Conservation (phyloP, 805 yeast genomes). For the Yamadazyma phyllophila region DNA sequence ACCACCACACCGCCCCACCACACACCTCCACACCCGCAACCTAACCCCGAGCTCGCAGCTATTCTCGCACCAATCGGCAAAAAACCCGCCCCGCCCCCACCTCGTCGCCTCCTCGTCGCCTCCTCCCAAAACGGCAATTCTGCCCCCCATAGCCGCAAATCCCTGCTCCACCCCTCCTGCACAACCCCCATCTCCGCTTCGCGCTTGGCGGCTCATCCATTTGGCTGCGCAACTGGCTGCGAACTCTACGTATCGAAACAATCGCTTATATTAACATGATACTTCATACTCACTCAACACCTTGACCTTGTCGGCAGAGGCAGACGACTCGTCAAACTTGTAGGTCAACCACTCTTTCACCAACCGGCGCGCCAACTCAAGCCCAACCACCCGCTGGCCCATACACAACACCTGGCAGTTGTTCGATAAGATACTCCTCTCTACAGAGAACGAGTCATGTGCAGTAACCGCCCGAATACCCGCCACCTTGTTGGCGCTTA, state of each 20-base stretch:
- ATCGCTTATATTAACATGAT: not conserved
- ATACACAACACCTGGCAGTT: conserved; percentile 46
- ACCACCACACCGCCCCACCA: no score
- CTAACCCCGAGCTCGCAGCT: conserved; percentile 3
- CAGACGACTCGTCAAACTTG: conserved; percentile 35
- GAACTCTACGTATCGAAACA: no score
- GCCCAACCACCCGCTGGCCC: conserved; percentile 48
- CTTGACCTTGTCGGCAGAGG: conserved; percentile 42
- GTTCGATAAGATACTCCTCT: conserved; percentile 42
- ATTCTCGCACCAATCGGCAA: not conserved
- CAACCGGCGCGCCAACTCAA: conserved; percentile 42
- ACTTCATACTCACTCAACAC: conserved; percentile 27
- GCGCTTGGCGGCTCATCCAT: no score
- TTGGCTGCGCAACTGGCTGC: not conserved
- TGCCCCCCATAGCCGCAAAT: no score
- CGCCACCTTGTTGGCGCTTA: conserved; percentile 45
- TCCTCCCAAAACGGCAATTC: not conserved
- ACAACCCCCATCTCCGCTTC: no score
- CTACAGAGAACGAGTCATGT: conserved; percentile 47
- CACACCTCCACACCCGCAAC: not conserved
- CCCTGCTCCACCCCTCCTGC: no score
- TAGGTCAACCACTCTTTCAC: conserved; percentile 46
- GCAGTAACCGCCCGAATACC: conserved; percentile 51
- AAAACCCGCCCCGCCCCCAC: not conserved
- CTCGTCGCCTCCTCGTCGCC: not conserved